Conservation (phyloP, 2,329 filamentous ascomycete species). For the Claviceps sorghi region DNA sequence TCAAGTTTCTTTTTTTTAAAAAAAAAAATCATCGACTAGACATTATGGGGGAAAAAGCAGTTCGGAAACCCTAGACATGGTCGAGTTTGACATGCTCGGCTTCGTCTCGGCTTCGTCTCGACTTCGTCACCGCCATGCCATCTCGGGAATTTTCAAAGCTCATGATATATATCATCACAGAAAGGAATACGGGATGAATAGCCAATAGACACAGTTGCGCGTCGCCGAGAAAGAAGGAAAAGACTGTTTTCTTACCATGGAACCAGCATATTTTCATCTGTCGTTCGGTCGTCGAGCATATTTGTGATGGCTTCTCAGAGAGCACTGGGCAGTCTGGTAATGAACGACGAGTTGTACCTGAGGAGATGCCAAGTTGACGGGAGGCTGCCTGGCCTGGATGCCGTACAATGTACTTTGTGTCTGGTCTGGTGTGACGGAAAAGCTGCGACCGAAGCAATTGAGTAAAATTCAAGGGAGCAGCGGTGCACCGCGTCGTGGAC, state of each 20-base stretch:
- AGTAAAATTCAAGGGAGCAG: background rate
- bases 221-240: background rate
- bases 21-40: conserved; percentile 22
- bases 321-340: background rate
- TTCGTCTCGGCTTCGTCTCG: conserved; percentile 30
- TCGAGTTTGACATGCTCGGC: conserved; percentile 24
- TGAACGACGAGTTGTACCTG: background rate
- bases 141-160: conserved; percentile 22
- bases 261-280: too few species aligned
- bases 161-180: conserved; percentile 27
- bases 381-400: background rate
- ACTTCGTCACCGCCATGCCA: conserved; percentile 29
- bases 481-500: background rate
- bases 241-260: background rate
- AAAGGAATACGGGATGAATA: conserved; percentile 1
- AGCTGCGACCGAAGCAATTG: background rate
- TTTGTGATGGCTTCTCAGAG: background rate
- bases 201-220: background rate
- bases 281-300: background rate
- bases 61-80: conserved; percentile 30
- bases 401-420: background rate
- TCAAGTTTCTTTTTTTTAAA: conserved; percentile 37
- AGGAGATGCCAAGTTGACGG: background rate
- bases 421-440: background rate
- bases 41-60: conserved; percentile 9